phyloP scores from a whole-genome alignment of 352 stramenopile genomes.

The Phytophthora podocarpi region DNA sequence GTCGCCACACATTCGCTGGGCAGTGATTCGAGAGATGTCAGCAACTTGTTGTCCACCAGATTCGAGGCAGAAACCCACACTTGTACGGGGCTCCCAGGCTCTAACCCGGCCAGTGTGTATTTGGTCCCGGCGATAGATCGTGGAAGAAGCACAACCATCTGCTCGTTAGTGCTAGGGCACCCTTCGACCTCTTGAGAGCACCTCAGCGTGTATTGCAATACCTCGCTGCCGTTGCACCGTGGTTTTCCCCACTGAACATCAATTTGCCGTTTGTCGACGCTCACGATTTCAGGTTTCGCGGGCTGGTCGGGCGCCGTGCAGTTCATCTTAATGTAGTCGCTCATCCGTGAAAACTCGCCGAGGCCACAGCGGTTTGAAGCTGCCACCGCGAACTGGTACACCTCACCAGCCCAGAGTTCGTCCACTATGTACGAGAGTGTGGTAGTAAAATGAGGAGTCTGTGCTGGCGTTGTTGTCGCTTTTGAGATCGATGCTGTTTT shows the following conservation, averaged over 20 bases:
- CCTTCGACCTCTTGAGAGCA: slow-evolving; percentile 44
- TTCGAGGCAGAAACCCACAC: slow-evolving; percentile 68
- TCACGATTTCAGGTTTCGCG: slow-evolving; percentile 33
- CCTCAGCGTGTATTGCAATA: slow-evolving; percentile 71
- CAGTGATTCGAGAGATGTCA: slow-evolving; percentile 48
- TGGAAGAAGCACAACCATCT: slow-evolving; percentile 44
- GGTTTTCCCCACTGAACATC: slow-evolving; percentile 62
- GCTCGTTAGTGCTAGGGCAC: neutral
- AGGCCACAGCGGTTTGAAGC: slow-evolving; percentile 71
- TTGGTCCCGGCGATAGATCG: slow-evolving; percentile 54
- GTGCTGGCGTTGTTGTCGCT: neutral
- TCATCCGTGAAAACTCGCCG: slow-evolving; percentile 63
- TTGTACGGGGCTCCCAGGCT: slow-evolving; percentile 42
- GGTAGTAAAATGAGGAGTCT: neutral
- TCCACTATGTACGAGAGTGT: slow-evolving; percentile 42
- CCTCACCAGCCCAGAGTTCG: slow-evolving; percentile 63
- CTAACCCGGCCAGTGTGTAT: slow-evolving; percentile 46
- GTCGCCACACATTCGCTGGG: slow-evolving; percentile 41
- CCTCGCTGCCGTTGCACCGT: slow-evolving; percentile 68
- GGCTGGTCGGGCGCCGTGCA: slow-evolving; percentile 61
- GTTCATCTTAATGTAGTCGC: slow-evolving; percentile 78
- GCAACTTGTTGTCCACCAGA: slow-evolving; percentile 61
- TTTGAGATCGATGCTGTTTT: neutral
- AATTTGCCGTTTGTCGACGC: slow-evolving; percentile 45
- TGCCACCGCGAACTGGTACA: slow-evolving; percentile 79